Evolutionary conservation across 1,139 yeast genomes (phyloP).

Genomic region (Hyphopichia burtonii): DNA sequence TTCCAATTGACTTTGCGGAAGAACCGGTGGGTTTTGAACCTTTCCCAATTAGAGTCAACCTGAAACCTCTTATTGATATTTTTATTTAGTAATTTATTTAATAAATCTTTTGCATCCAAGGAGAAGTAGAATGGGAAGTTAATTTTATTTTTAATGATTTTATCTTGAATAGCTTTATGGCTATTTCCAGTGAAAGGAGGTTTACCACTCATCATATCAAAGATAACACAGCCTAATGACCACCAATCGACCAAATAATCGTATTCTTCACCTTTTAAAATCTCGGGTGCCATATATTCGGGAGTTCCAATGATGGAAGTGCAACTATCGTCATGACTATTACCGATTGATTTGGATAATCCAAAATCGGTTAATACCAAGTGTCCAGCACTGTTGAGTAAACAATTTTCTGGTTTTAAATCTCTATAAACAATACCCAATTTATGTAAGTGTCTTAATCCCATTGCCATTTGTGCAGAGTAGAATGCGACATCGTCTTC

Average conservation of each 20-base stretch:
- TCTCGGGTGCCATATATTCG: slow-evolving; percentile 39
- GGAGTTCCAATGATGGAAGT: slow-evolving; percentile 88
- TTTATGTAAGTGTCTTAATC: slow-evolving; percentile 27
- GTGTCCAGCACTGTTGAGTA: slow-evolving; percentile 73
- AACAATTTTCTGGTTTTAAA: slow-evolving; percentile 87
- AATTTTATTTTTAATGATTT: slow-evolving; percentile 69
- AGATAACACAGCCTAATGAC: slow-evolving; percentile 49
- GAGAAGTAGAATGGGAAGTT: slow-evolving; percentile 76
- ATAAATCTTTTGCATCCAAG: slow-evolving; percentile 76
- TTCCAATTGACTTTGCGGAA: slow-evolving; percentile 33
- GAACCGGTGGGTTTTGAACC: slow-evolving; percentile 26
- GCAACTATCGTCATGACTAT: slow-evolving; percentile 42
- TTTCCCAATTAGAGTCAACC: slow-evolving; percentile 49
- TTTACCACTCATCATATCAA: slow-evolving; percentile 86
- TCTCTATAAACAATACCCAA: slow-evolving; percentile 59
- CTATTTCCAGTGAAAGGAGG: slow-evolving; percentile 93
- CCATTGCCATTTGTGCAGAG: slow-evolving; percentile 35
- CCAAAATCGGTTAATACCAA: slow-evolving; percentile 89
- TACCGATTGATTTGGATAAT: slow-evolving; percentile 67
- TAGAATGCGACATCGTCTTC: slow-evolving; percentile 36
- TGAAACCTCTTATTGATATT: slow-evolving; percentile 72
- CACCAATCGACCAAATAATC: slow-evolving; percentile 38
- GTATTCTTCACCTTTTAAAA: slow-evolving; percentile 31
- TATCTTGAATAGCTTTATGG: slow-evolving; percentile 73
- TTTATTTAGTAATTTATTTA: slow-evolving; percentile 67